Evolutionary conservation across 176 grass and related monocot genomes (phyloP), one percentile per base, ranked within the genome.

Genomic region (Rhynchospora breviuscula): DNA sequence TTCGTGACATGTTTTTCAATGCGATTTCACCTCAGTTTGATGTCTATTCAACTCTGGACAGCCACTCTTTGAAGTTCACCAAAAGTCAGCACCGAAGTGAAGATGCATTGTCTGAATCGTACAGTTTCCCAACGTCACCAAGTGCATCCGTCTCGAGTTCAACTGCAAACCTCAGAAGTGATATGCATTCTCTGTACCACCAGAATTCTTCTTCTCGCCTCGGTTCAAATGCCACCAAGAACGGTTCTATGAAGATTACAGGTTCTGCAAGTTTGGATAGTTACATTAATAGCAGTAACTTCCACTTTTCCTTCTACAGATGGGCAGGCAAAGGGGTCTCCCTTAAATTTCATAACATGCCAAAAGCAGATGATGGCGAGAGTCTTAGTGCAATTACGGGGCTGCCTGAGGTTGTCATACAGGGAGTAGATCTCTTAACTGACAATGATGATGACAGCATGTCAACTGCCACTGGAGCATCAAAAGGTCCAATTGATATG

Each of bases 261-360:
- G 88, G 89, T 60, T 86, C 84, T 78, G 62, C 48, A 71, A 91
- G 84, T 67, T 56, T 89, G 31, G 89, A 92, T 66, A 90, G 49
- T 86, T 85, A 84, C 47, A 85, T 85, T 44, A 86, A 7, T 79
- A 88, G 22, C 78, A 85, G 73, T 68, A 82, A 91, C 31, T 95
- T 95, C 61, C 93, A 99, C 87, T 99, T 99, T 86, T 93, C 96
- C 10, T 90, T 95, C 60, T 93, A 93, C 19, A 95, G 86, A 67
- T 99, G 96, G 96, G 91, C 85, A 3, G 85, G 91, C 46, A 93
- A 93, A 93, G 93, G 96, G 45, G 89, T 89, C 53, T 86, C 87
- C 21, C 88, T 99, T 26, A 81, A 86, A 49, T 29, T 98, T 68
- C 91, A 89, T 88, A 79, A 74, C 88, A 81, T 54, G 19, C 64